These are phyloP conservation scores for Hypholoma fasciculare DNA, from an alignment of 768 basidiomycete genomes.

Conservation along the genomic window DNA sequence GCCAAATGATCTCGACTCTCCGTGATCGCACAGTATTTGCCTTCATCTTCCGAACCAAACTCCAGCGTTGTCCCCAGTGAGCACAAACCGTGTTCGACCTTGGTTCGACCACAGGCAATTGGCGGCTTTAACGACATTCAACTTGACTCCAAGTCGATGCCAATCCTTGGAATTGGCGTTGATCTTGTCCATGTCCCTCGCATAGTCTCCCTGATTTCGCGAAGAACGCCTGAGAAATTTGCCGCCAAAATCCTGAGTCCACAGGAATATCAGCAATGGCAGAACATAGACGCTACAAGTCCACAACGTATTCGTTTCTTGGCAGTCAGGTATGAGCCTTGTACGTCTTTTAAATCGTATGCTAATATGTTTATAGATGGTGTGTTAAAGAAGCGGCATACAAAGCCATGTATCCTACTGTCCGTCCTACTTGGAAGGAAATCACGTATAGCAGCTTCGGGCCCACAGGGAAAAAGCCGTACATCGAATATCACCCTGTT, in stretches of 20 bases:
- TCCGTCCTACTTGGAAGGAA: slow-evolving; percentile 74
- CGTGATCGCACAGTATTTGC: slow-evolving; percentile 16
- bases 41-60: slow-evolving; percentile 11
- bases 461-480: slow-evolving; percentile 33
- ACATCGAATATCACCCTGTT: slow-evolving; percentile 44
- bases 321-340: slow-evolving; percentile 61
- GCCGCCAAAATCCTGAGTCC: slow-evolving; percentile 65
- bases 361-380: slow-evolving; percentile 52
- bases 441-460: slow-evolving; percentile 47
- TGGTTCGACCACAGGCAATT: too few relatives aligned
- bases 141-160: slow-evolving; percentile 34
- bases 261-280: slow-evolving; percentile 42
- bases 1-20: slow-evolving; percentile 7
- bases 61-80: neutral
- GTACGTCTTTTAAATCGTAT: neutral
- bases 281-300: slow-evolving; percentile 24
- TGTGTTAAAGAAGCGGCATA: slow-evolving; percentile 84
- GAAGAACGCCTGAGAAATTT: slow-evolving; percentile 46
- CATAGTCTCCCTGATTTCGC: slow-evolving; percentile 50
- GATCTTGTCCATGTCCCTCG: slow-evolving; percentile 75
- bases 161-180: slow-evolving; percentile 73
- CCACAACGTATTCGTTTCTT: slow-evolving; percentile 48
- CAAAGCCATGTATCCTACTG: slow-evolving; percentile 73
- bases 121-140: neutral
- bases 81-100: neutral